phyloP scores from a whole-genome alignment of 352 stramenopile genomes.

The Pythium apleroticum region DNA sequence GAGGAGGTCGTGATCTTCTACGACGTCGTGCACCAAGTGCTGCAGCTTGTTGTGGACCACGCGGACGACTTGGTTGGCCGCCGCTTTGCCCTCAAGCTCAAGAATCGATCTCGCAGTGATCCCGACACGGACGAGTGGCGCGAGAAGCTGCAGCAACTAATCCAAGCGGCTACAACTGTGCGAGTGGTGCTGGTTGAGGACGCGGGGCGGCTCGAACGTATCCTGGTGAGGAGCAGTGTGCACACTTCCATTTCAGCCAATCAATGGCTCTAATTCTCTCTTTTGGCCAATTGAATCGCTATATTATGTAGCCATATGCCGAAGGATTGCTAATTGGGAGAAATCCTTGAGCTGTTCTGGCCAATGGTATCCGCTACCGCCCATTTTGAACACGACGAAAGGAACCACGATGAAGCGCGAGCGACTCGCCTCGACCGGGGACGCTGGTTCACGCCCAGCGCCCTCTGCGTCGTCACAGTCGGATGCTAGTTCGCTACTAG shows the following conservation, averaged over 20 bases:
- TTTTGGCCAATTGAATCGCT: no score
- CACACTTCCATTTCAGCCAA: not conserved
- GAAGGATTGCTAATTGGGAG: slow-evolving; percentile 3
- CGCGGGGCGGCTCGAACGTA: slow-evolving; percentile 11
- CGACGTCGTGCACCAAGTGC: slow-evolving; percentile 16
- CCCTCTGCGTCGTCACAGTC: not conserved
- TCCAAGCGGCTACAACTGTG: slow-evolving; percentile 1
- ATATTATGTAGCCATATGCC: slow-evolving; percentile 1
- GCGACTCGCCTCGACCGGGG: not conserved
- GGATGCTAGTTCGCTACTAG: not conserved
- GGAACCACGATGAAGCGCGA: slow-evolving; percentile 8
- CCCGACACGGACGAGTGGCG: slow-evolving; percentile 20
- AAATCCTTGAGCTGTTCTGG: not conserved
- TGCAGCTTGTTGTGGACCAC: slow-evolving; percentile 2
- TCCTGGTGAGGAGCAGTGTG: slow-evolving; percentile 3
- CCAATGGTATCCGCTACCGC: slow-evolving; percentile 1
- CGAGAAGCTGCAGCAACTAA: slow-evolving; percentile 1
- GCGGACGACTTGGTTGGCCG: not conserved
- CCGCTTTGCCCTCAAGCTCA: slow-evolving; percentile 13
- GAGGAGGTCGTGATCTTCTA: slow-evolving; percentile 24
- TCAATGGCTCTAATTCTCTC: not conserved
- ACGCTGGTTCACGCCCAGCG: not conserved
- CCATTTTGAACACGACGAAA: not conserved
- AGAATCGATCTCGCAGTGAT: slow-evolving; percentile 21
- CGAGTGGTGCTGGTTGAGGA: slow-evolving; percentile 12